A percentile compares a stretch with the other conserved stretches of the same genome.
These are phyloP conservation scores for Oryza longistaminata DNA, from an alignment of 176 grass and related monocot species.

Conservation along the genomic window DNA sequence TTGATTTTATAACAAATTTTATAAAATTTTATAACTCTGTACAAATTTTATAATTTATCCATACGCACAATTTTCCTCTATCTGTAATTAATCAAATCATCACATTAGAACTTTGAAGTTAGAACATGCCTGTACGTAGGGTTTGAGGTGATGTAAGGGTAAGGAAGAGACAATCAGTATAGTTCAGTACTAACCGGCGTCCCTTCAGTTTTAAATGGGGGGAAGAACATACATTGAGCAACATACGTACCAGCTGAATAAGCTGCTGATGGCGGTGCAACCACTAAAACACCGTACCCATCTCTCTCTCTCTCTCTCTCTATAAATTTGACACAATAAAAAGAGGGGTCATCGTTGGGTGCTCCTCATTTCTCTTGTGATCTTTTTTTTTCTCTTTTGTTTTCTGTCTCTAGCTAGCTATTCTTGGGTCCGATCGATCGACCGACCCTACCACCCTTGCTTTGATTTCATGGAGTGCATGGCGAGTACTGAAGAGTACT, in stretches of 20 bases:
- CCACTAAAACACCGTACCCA: neutral
- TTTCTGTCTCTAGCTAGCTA: too few species aligned
- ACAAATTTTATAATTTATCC: too few species aligned
- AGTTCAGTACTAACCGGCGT: too few species aligned
- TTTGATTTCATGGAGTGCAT: constrained; percentile 9
- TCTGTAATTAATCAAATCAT: too few species aligned
- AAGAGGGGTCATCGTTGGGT: neutral
- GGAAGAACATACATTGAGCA: neutral
- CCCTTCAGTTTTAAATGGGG: too few species aligned
- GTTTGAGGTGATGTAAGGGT: too few species aligned
- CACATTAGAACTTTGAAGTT: too few species aligned
- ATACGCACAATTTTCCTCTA: too few species aligned
- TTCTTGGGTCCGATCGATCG: neutral
- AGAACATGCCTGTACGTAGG: too few species aligned
- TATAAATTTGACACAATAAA: neutral
- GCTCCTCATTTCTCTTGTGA: neutral
- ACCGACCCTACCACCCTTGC: neutral
- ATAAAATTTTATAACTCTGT: too few species aligned
- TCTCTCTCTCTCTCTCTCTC: neutral
- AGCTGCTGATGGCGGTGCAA: neutral
- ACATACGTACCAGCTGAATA: neutral
- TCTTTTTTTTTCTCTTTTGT: neutral
- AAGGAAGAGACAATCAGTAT: too few species aligned
- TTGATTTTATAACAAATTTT: too few species aligned
- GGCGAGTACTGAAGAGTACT: neutral